Percentiles rank a stretch among this genome's conserved stretches.
Evolutionary conservation across 305 asterid genomes (phyloP).

Genomic region (Fraxinus ornus): DNA sequence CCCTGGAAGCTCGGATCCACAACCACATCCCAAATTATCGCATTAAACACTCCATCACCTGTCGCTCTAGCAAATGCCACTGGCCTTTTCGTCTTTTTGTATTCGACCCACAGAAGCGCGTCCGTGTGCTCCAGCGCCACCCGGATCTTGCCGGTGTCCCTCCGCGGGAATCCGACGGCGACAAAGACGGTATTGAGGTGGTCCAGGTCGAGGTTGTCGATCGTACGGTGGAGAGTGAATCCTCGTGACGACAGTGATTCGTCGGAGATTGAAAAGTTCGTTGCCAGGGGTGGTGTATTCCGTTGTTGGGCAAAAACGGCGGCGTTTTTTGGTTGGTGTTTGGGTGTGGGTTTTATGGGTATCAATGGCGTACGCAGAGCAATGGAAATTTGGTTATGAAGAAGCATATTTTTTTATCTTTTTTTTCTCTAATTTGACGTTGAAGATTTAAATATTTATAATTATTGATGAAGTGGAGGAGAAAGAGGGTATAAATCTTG

Average conservation of each 20-base stretch:
- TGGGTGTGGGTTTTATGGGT: conserved; percentile 23
- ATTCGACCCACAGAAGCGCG: conserved; percentile 73
- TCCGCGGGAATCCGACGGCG: conserved; percentile 86
- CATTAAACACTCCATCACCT: conserved; percentile 87
- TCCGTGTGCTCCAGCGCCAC: conserved; percentile 76
- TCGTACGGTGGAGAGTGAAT: conserved; percentile 66
- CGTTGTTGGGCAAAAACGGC: conserved; percentile 34
- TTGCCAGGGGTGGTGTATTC: conserved; percentile 15
- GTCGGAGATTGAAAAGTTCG: conserved; percentile 53
- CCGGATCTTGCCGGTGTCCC: conserved; percentile 70
- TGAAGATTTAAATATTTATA: neutral
- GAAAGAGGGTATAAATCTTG: neutral
- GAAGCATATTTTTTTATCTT: conserved; percentile 47
- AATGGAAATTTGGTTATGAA: conserved; percentile 38
- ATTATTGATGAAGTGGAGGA: neutral
- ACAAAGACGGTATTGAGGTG: conserved; percentile 77
- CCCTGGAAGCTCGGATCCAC: conserved; percentile 97
- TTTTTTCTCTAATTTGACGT: neutral
- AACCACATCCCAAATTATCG: conserved; percentile 94
- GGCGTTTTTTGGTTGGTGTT: conserved; percentile 24
- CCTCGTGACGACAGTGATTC: conserved; percentile 65
- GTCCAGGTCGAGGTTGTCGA: conserved; percentile 61
- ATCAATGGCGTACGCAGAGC: conserved; percentile 15
- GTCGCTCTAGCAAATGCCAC: conserved; percentile 98
- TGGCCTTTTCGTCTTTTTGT: conserved; percentile 61